Evolutionary conservation across 306 rosid species (phyloP).

Genomic region (Rosa multiflora): DNA sequence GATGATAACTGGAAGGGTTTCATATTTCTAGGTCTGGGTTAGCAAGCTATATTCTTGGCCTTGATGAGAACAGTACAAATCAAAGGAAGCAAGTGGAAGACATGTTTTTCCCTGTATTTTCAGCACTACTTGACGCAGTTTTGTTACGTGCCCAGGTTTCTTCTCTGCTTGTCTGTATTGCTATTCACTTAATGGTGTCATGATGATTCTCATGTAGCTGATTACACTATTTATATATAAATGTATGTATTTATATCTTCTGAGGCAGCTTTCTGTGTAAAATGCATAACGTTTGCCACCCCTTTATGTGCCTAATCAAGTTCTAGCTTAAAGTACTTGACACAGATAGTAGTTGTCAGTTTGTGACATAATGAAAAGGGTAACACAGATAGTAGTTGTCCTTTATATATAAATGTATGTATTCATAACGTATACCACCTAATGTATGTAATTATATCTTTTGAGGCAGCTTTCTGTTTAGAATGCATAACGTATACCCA

Average conservation of each 20-base stretch:
- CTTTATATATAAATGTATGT: too few species aligned
- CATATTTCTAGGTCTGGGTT: slow-evolving; percentile 72
- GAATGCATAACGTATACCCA: too few species aligned
- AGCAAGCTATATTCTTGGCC: slow-evolving; percentile 81
- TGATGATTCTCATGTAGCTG: slow-evolving; percentile 1
- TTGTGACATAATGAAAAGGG: background rate
- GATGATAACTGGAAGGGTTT: slow-evolving; percentile 19
- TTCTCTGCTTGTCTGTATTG: slow-evolving; percentile 21
- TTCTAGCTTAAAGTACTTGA: background rate
- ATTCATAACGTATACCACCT: too few species aligned
- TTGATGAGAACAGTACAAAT: slow-evolving; percentile 58
- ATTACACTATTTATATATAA: background rate
- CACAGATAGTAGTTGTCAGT: background rate
- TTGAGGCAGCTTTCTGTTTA: too few species aligned
- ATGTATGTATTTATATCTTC: background rate
- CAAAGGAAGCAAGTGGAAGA: slow-evolving; percentile 60
- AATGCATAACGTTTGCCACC: background rate
- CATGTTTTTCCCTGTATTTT: slow-evolving; percentile 70
- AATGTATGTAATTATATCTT: too few species aligned
- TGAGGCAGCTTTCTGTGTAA: background rate
- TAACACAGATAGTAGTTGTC: too few species aligned
- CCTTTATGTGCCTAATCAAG: background rate
- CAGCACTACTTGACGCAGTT: slow-evolving; percentile 80
- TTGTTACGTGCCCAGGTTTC: slow-evolving; percentile 88
- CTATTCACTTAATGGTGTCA: background rate